Base-by-base conservation (phyloP, 148 eudicot genomes). In the Limonium bicolor region DNA sequence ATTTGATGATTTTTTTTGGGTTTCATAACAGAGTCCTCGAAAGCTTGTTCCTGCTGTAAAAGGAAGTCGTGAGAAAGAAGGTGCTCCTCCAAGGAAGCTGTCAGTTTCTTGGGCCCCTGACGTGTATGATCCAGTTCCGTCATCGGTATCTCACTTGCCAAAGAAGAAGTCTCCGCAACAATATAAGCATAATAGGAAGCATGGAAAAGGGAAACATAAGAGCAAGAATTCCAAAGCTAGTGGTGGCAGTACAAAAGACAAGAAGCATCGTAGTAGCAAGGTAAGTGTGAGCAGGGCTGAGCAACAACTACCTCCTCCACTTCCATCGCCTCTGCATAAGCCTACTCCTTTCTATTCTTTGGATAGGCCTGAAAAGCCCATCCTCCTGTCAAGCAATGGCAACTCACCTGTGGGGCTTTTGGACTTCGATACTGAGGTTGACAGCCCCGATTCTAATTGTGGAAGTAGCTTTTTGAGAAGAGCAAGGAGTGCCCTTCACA, bases 81-180 rank as follows among this genome's bases (percentile, higher is more conserved):
- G 83, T 10, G 41, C 28, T 9, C 67, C 78, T 25, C 57, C 49
- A 2, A 69, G 46, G 68, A 72, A 63, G 57, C 61, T 70, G 41
- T 71, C 64, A 8, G 90, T 88, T 46, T 69, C 78, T 7, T 88
- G 96, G 96, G 90, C 86, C 9, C 86, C 96, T 29, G 96, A 88
- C 34, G 96, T 88, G 31, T 83, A 80, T 29, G 96, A 88, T 51
- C 96, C 96, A 2, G 59, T 58, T 35, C 86, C 96, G 2, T 54
- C 92, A 15, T 47, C 96, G 20, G 50, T 71, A 4, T 73, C 86
- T 37, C 74, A 68, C 35, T 34, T 58, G 11, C 78, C 73, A 31
- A 50, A 65, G 55, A 69, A 57, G 57, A 76, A 58, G 66, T 57
- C 31, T 45, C 70, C 56, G 17, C 62, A 61, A 39, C 65, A 72